phyloP scores from a whole-genome alignment of 768 basidiomycete species.

The Hypholoma sublateritium region DNA sequence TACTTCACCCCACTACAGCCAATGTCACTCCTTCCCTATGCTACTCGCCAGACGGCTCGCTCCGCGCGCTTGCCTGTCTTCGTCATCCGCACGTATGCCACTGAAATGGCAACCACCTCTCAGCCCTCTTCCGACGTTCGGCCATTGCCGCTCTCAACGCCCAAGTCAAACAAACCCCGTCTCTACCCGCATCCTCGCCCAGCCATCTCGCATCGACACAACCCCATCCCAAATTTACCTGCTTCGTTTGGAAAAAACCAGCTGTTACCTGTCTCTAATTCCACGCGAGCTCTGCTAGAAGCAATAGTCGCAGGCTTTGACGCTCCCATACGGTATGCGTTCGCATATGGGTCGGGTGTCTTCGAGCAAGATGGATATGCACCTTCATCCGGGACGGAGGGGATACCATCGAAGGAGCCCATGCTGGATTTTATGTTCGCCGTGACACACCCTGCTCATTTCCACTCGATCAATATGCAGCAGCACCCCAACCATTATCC shows the following conservation, averaged over 20 bases:
- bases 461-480: constrained; percentile 94
- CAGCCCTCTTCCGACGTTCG: constrained; percentile 27
- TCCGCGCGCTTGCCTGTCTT: constrained; percentile 21
- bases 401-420: constrained; percentile 37
- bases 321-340: constrained; percentile 93
- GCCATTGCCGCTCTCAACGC: constrained; percentile 29
- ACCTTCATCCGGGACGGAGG: constrained; percentile 1
- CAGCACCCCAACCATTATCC: constrained; percentile 93
- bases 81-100: constrained; percentile 41
- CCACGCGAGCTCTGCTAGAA: constrained; percentile 79
- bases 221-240: constrained; percentile 55
- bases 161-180: constrained; percentile 30
- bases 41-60: constrained; percentile 15
- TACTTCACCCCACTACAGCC: constrained; percentile 4
- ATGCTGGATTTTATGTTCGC: constrained; percentile 98
- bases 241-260: constrained; percentile 80
- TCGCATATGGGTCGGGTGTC: constrained; percentile 96
- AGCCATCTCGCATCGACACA: constrained; percentile 31
- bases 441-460: constrained; percentile 89
- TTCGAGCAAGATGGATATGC: constrained; percentile 88
- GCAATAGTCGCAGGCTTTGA: constrained; percentile 78
- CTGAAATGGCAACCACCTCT: constrained; percentile 38
- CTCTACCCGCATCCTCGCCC: constrained; percentile 51
- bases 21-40: constrained; percentile 21
- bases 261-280: constrained; percentile 74